phyloP scores from a whole-genome alignment of 2,329 filamentous ascomycete species.

The Curvularia hawaiiensis region DNA sequence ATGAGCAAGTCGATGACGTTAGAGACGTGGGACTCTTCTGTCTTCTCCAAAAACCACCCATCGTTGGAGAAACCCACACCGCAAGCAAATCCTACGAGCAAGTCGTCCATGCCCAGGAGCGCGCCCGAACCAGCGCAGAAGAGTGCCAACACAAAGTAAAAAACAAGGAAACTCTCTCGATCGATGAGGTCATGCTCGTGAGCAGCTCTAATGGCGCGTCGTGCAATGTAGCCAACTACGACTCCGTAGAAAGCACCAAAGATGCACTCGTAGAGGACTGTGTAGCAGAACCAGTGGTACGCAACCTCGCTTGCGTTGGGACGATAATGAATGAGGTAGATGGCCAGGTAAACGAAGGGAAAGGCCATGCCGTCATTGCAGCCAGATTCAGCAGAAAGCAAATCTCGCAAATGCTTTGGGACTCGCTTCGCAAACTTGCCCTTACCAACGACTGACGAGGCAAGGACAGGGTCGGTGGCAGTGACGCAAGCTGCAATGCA shows the following conservation, averaged over 20 bases:
- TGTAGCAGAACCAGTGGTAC: constrained; percentile 87
- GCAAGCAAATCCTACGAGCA: constrained; percentile 91
- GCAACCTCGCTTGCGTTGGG: constrained; percentile 71
- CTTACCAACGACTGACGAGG: constrained; percentile 97
- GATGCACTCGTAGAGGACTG: constrained; percentile 92
- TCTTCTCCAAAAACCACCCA: constrained; percentile 98
- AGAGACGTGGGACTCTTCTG: constrained; percentile 96
- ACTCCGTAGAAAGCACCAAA: constrained; percentile 92
- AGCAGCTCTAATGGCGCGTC: constrained; percentile 86
- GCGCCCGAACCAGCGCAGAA: constrained; percentile 95
- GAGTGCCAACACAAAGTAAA: constrained; percentile 95
- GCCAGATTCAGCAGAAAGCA: constrained; percentile 94
- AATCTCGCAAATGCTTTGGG: constrained; percentile 93
- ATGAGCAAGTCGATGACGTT: constrained; percentile 98
- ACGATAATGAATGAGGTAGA: constrained; percentile 87
- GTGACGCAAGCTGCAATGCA: constrained; percentile 92
- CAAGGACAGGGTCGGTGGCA: constrained; percentile 94
- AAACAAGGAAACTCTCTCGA: constrained; percentile 95
- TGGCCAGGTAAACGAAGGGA: constrained; percentile 90
- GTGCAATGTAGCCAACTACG: constrained; percentile 82
- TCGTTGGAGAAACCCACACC: constrained; percentile 99
- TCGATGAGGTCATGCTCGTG: constrained; percentile 88
- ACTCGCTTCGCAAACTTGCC: constrained; percentile 98
- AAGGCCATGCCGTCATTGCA: constrained; percentile 99
- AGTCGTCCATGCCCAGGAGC: constrained; percentile 87